Evolutionary conservation across 257 asterid species (phyloP).

Genomic region (Solanum tacnaense): DNA sequence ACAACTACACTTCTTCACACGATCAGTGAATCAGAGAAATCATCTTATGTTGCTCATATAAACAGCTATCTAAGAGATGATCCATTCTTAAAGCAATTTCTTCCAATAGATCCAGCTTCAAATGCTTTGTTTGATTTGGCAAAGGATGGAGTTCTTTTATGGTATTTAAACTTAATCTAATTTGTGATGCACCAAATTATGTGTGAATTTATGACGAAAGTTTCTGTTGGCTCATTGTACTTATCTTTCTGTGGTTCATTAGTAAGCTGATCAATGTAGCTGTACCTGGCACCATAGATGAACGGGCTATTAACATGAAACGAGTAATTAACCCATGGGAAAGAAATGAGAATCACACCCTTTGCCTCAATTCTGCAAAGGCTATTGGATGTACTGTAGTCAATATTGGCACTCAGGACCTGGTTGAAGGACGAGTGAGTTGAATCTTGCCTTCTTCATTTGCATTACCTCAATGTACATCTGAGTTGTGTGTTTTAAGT

Average conservation of each 20-base stretch:
- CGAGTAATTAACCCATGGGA: constrained; percentile 90
- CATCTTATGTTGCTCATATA: constrained; percentile 88
- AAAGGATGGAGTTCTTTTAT: constrained; percentile 83
- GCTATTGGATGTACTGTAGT: constrained; percentile 98
- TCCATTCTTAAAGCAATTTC: constrained; percentile 83
- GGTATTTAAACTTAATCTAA: constrained; percentile 37
- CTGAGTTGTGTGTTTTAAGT: background rate
- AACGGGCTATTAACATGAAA: constrained; percentile 84
- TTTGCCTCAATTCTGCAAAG: constrained; percentile 94
- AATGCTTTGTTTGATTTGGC: constrained; percentile 80
- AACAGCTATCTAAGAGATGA: constrained; percentile 95
- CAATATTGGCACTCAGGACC: constrained; percentile 87
- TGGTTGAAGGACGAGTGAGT: constrained; percentile 96
- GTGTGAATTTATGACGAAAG: background rate
- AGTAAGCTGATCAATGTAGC: constrained; percentile 97
- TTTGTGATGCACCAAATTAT: background rate
- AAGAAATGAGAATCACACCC: constrained; percentile 91
- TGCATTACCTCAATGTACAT: background rate
- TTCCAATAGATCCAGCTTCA: constrained; percentile 68
- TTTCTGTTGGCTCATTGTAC: constrained; percentile 2
- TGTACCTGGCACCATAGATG: constrained; percentile 85
- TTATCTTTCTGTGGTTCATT: constrained; percentile 12
- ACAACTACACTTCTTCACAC: constrained; percentile 89
- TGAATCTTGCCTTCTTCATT: background rate
- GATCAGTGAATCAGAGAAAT: constrained; percentile 69